Evolutionary conservation across 495 filamentous ascomycete genomes (phyloP), one percentile per base, ranked within the genome.

Genomic region (Penicillium canariense): DNA sequence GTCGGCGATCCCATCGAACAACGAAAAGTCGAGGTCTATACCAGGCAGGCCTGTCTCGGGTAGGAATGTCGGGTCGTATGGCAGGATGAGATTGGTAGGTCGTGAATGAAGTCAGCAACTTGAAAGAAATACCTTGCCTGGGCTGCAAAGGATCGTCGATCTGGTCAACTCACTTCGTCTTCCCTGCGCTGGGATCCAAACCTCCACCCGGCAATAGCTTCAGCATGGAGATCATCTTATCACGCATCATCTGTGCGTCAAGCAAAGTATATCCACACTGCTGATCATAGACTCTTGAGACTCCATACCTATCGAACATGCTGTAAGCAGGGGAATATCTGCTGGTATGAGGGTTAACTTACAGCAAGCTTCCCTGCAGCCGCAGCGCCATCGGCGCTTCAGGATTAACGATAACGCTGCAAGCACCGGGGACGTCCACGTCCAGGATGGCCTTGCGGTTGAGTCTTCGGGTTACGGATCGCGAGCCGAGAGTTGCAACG

Each of bases 331-430:
- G 1, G 0, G 6, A 30, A 12, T 4, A n/a, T 1, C 12, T 6
- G 25, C 0, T 11, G 23, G 7, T 27, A 5, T 0, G 4, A 3
- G 11, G 2, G 5, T 30, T 12, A 20, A 61, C 79, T 64, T 69
- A 85, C 75, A 98, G 82, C 26, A 98, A 73, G 61, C 87, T 96
- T 9, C 92, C 90, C 68, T 98, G 94, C 28, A 98, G 81, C 14
- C 94, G 87, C 63, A 98, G 70, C 2, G 94, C 94, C 77, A 98
- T 88, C 9, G 94, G 94, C 5, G 88, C 91, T 22, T 85, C 86
- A 0, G 94, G 91, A 50, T 87, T 77, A 26, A 87, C 84, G 63
- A 98, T 96, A 5, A 88, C 92, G 42, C 84, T 79, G 68, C 92
- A 97, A 50, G 93, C 93, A 56, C 87, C 91, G 15, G 82, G 79